A percentile compares a stretch with the other conserved stretches of the same genome.
Conservation (phyloP, 257 asterid genomes). For the Solanum chmielewskii region DNA sequence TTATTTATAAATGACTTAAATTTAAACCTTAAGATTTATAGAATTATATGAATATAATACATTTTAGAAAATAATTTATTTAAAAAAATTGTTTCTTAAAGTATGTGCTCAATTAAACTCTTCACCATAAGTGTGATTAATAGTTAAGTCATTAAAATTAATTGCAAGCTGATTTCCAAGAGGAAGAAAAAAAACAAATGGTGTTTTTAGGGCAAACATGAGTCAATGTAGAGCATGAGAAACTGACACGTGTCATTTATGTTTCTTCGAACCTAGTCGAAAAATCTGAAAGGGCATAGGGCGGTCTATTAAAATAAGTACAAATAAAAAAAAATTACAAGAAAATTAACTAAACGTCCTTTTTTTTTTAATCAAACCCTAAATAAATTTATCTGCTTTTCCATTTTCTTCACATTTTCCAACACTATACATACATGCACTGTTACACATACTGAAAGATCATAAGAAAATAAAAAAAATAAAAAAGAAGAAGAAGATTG, state of each 20-base stretch:
- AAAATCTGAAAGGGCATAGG: conserved; percentile 28
- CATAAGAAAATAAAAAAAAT: not conserved
- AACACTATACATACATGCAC: conserved; percentile 8
- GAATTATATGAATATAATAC: not conserved
- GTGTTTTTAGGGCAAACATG: not conserved
- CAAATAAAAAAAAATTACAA: too few relatives aligned
- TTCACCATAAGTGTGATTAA: not conserved
- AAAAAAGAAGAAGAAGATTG: not conserved
- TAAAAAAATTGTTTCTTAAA: not conserved
- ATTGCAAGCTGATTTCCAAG: not conserved
- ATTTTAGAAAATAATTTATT: too few relatives aligned
- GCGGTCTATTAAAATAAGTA: not conserved
- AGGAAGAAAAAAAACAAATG: not conserved
- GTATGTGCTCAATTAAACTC: not conserved
- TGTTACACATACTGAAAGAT: not conserved
- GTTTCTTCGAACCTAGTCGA: conserved; percentile 28
- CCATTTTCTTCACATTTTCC: conserved; percentile 22
- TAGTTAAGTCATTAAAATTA: not conserved
- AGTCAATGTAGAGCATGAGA: not conserved
- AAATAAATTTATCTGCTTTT: conserved; percentile 10
- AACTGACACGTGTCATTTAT: conserved; percentile 22
- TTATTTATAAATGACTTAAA: too few relatives aligned
- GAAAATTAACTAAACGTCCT: not conserved
- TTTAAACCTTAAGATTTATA: not conserved
- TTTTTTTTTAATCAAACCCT: not conserved